A percentile compares a stretch with the other conserved stretches of the same genome.
These are phyloP conservation scores for Paramarasmius palmivorus DNA, from an alignment of 1,284 basidiomycete genomes.

Conservation along the genomic window DNA sequence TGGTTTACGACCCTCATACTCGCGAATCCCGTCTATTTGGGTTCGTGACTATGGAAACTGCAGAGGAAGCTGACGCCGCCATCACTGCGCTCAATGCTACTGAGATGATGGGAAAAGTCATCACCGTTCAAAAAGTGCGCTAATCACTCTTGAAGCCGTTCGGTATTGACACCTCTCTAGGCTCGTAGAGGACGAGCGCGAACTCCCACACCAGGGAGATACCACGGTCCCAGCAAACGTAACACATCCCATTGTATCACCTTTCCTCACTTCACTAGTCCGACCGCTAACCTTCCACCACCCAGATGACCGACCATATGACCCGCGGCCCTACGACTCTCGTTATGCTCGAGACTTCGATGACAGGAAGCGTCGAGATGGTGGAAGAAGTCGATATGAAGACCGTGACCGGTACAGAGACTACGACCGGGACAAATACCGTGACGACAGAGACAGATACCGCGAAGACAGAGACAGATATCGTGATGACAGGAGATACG, in stretches of 20 bases:
- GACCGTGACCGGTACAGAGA: slow-evolving; percentile 37
- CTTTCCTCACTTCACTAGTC: slow-evolving; percentile 9
- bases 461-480: slow-evolving; percentile 27
- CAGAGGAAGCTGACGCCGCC: slow-evolving; percentile 88
- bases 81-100: slow-evolving; percentile 82
- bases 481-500: slow-evolving; percentile 22
- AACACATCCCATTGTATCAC: slow-evolving; percentile 48
- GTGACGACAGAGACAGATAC: slow-evolving; percentile 26
- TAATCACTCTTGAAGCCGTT: background rate
- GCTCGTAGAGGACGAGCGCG: slow-evolving; percentile 92
- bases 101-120: slow-evolving; percentile 83
- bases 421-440: slow-evolving; percentile 7
- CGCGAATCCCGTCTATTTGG: slow-evolving; percentile 97
- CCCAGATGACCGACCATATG: slow-evolving; percentile 73
- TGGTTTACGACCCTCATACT: slow-evolving; percentile 97
- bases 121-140: slow-evolving; percentile 84
- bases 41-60: slow-evolving; percentile 93
- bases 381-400: slow-evolving; percentile 48
- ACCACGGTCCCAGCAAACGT: slow-evolving; percentile 90
- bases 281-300: slow-evolving; percentile 9
- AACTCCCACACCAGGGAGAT: slow-evolving; percentile 93
- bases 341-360: slow-evolving; percentile 72
- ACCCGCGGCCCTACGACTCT: slow-evolving; percentile 79
- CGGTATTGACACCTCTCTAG: slow-evolving; percentile 37
- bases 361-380: slow-evolving; percentile 44